Percentiles rank a stretch among this genome's conserved stretches.
These are phyloP conservation scores for Tetraselmis chui DNA, from an alignment of 139 green algal species.

Conservation along the genomic window DNA sequence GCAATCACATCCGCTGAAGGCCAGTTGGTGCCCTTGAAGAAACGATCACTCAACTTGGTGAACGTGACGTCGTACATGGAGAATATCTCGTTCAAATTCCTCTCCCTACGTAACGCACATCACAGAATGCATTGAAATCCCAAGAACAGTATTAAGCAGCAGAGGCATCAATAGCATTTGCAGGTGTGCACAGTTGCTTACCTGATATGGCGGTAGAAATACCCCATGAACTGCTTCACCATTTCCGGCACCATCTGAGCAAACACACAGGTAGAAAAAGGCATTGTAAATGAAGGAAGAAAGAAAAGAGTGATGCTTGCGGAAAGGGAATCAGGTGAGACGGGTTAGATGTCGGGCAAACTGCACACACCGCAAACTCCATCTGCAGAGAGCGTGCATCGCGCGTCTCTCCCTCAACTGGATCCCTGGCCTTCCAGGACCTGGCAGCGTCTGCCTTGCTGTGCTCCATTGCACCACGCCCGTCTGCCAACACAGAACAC, in stretches of 20 bases:
- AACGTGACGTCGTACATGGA: constrained; percentile 96
- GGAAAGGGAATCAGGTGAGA: too few species aligned
- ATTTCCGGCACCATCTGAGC: constrained; percentile 72
- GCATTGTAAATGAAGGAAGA: too few species aligned
- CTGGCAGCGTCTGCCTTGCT: not conserved
- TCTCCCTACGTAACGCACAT: constrained; percentile 53
- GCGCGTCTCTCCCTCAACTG: not conserved
- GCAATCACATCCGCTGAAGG: constrained; percentile 73
- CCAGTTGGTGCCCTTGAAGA: constrained; percentile 87
- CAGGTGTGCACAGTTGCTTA: constrained; percentile 15
- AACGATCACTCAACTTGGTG: constrained; percentile 87
- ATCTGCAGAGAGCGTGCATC: not conserved
- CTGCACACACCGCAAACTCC: not conserved
- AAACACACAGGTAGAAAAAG: too few species aligned
- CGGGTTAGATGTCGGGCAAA: too few species aligned
- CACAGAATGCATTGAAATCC: not conserved
- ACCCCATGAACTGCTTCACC: constrained; percentile 92
- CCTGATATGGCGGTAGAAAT: constrained; percentile 94
- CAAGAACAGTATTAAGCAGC: not conserved
- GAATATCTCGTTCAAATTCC: constrained; percentile 93
- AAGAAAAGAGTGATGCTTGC: too few species aligned
- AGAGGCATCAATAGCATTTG: constrained; percentile 2
- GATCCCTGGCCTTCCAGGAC: not conserved
- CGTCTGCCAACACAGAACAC: too few species aligned
- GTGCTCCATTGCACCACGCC: not conserved